Percentiles rank a stretch among this genome's conserved stretches.
Evolutionary conservation across 2,329 filamentous ascomycete genomes (phyloP).

Genomic region (Aspergillus sp.): DNA sequence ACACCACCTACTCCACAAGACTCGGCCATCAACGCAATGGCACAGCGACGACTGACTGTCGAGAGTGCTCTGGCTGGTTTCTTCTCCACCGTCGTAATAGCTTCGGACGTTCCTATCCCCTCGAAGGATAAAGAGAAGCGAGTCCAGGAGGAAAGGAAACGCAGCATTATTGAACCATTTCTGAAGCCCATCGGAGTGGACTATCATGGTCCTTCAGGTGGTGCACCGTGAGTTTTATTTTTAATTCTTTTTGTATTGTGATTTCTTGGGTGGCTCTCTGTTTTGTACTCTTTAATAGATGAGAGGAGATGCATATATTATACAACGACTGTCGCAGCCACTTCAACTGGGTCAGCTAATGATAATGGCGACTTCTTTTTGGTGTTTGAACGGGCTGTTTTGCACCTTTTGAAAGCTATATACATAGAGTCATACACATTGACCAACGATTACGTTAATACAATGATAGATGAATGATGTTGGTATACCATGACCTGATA

Average conservation of each 20-base stretch:
- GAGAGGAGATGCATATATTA: not conserved
- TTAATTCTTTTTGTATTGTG: not conserved
- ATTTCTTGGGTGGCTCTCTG: not conserved
- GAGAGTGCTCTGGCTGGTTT: slow-evolving; percentile 64
- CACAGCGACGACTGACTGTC: slow-evolving; percentile 54
- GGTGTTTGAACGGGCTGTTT: not conserved
- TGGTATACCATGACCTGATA: not conserved
- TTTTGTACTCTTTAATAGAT: not conserved
- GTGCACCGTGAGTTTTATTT: slow-evolving; percentile 14
- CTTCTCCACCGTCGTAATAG: slow-evolving; percentile 65
- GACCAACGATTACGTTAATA: not conserved
- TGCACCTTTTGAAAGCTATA: not conserved
- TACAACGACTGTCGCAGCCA: not conserved
- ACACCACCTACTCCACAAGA: slow-evolving; percentile 27
- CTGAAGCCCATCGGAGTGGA: slow-evolving; percentile 46
- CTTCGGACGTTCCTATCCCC: slow-evolving; percentile 40
- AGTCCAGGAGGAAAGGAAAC: slow-evolving; percentile 62
- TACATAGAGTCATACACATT: not conserved
- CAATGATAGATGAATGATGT: not conserved
- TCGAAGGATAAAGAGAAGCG: slow-evolving; percentile 60
- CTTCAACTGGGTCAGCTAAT: not conserved
- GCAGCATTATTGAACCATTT: slow-evolving; percentile 70
- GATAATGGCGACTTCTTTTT: not conserved
- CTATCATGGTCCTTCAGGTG: slow-evolving; percentile 34
- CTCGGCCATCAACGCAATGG: slow-evolving; percentile 28